Evolutionary conservation across 2,329 filamentous ascomycete species (phyloP), one percentile per base, ranked within the genome.

Genomic region (Cytospora piceae): DNA sequence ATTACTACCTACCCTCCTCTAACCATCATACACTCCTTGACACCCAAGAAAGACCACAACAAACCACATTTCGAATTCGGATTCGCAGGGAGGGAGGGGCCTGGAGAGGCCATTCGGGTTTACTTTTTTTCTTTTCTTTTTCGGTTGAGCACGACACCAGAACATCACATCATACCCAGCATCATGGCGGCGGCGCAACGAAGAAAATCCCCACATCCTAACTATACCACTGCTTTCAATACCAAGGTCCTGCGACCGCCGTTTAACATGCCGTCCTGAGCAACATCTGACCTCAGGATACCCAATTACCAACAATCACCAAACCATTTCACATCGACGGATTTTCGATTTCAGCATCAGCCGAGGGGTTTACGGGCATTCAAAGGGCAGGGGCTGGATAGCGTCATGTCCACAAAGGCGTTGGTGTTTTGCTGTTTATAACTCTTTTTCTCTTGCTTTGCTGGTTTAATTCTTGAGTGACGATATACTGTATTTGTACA

Each of bases 391-490:
- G 52, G 63, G 61, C 63, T 58, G 58, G 63, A 58, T 62, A 65
- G 58, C 53, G 63, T 65, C 58, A 65, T 65, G 63, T 62, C 53
- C 63, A 42, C 58, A 58, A 58, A 56, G 63, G 63, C 54, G 63
- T 65, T 60, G 54, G 58, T 39, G 53, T 64, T 58, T 46, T 64
- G 39, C 37, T 60, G 34, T 57, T 55, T 37, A 49, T 37, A 34
- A 9, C 11, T 24, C 58, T 12, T 62, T 49, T 15, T 55, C 34
- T 57, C 20, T 22, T 59, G 39, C 24, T 49, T 37, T 59, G 29
- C 42, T 34, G 58, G 58, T 62, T 34, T 62, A 52, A 85, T 80
- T 63, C 61, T 57, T 34, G 53, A 63, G 46, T 63, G 61, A 63
- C 32, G 53, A 55, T 55, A 63, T 39, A 57, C 51, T 63, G 61